Evolutionary conservation across 495 filamentous ascomycete genomes (phyloP).

Genomic region (Rusavskia elegans): DNA sequence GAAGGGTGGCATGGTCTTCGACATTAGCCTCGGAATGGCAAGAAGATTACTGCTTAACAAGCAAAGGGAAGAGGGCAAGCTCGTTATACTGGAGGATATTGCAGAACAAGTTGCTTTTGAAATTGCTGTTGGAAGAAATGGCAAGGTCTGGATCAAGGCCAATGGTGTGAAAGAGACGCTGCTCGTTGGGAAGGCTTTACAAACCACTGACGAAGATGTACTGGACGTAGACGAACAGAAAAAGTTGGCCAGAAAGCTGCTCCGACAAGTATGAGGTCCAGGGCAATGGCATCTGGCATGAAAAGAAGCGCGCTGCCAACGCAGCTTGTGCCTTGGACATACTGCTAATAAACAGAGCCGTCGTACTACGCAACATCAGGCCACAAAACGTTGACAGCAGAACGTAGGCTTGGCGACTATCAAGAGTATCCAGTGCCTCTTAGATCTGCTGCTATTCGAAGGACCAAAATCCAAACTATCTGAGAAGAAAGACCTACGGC

Average conservation of each 20-base stretch:
- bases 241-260: constrained; percentile 57
- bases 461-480: too few relatives aligned
- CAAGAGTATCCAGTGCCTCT: too few relatives aligned
- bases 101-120: constrained; percentile 73
- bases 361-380: neutral
- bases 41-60: constrained; percentile 52
- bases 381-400: too few relatives aligned
- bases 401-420: too few relatives aligned
- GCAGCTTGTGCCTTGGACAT: neutral
- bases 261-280: constrained; percentile 20
- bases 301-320: neutral
- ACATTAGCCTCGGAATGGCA: constrained; percentile 65
- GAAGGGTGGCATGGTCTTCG: constrained; percentile 74
- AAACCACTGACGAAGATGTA: constrained; percentile 52
- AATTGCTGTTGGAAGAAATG: constrained; percentile 87
- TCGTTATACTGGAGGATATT: constrained; percentile 68
- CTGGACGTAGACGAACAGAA: constrained; percentile 59
- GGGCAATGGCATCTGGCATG: neutral
- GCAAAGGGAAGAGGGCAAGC: constrained; percentile 45
- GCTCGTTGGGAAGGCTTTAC: constrained; percentile 64
- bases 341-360: neutral
- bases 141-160: constrained; percentile 76
- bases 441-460: too few relatives aligned
- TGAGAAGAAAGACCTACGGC: too few relatives aligned
- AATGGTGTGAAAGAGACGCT: constrained; percentile 52